Conservation (phyloP, 148 eudicot genomes). For the Oxyria digyna region DNA sequence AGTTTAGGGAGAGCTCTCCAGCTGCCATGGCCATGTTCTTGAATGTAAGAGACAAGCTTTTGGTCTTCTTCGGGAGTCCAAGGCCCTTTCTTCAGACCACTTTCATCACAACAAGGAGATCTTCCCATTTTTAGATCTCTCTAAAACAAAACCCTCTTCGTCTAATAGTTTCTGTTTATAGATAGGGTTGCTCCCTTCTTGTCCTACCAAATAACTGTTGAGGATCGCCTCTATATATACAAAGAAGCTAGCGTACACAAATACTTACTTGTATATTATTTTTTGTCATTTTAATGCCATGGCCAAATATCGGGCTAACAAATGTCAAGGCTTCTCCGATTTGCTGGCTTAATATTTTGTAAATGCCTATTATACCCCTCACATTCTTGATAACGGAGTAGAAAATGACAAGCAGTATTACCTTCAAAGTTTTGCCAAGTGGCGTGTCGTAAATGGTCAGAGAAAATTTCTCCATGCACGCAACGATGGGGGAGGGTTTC, state of each 20-base stretch:
- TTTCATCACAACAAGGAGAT: conserved; percentile 13
- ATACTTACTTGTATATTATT: neutral
- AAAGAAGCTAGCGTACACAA: neutral
- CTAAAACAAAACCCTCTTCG: neutral
- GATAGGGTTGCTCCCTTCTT: neutral
- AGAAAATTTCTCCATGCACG: conserved; percentile 2
- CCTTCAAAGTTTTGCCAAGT: neutral
- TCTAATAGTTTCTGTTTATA: neutral
- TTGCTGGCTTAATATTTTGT: neutral
- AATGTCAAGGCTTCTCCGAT: conserved; percentile 1
- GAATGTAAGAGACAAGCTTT: conserved; percentile 11
- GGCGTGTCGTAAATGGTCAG: neutral
- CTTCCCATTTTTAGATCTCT: conserved; percentile 2
- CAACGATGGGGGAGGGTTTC: neutral
- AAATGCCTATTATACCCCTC: neutral
- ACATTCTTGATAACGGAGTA: too few relatives aligned
- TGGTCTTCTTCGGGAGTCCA: conserved; percentile 15
- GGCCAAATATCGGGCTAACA: neutral
- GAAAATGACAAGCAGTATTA: too few relatives aligned
- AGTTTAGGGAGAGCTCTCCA: conserved; percentile 15
- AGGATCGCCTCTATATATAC: neutral
- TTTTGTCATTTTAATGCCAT: neutral
- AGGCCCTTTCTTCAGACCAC: conserved; percentile 13
- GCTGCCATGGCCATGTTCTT: conserved; percentile 15
- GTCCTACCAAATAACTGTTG: conserved; percentile 4